phyloP scores from a whole-genome alignment of 225 moss, liverwort and hornwort species.

The Anthoceros angustus region DNA sequence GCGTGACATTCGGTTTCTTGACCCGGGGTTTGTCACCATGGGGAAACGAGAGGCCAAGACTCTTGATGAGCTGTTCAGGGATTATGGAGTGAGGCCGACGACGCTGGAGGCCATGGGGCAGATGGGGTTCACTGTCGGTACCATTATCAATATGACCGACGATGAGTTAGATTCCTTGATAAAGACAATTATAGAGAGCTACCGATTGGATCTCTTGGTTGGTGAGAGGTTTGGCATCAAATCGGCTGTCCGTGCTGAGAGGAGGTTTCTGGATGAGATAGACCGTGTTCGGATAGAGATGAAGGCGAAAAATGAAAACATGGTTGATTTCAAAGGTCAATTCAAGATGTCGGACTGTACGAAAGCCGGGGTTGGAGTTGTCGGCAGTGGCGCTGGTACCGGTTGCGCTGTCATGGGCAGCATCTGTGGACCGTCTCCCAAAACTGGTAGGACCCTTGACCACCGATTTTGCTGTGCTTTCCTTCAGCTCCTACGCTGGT shows the following conservation, averaged over 20 bases:
- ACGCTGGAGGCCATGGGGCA: slow-evolving; percentile 51
- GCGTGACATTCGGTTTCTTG: background rate
- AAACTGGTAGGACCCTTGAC: background rate
- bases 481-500: too few species aligned
- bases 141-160: slow-evolving; percentile 51
- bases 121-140: slow-evolving; percentile 53
- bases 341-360: background rate
- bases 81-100: slow-evolving; percentile 41
- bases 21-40: slow-evolving; percentile 5
- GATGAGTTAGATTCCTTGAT: slow-evolving; percentile 50
- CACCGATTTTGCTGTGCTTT: background rate
- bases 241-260: slow-evolving; percentile 86
- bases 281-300: slow-evolving; percentile 82
- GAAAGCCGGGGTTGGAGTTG: background rate
- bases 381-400: background rate
- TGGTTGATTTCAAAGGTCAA: slow-evolving; percentile 57
- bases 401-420: background rate
- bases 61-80: slow-evolving; percentile 48
- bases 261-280: slow-evolving; percentile 58
- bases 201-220: slow-evolving; percentile 80
- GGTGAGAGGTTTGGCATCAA: slow-evolving; percentile 96
- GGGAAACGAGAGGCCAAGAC: slow-evolving; percentile 37
- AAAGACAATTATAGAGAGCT: slow-evolving; percentile 33
- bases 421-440: background rate
- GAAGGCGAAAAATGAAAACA: slow-evolving; percentile 50